Percentiles rank a stretch among this genome's conserved stretches.
phyloP scores from a whole-genome alignment of 2,329 filamentous ascomycete species.

The Fusarium oligoseptatum region DNA sequence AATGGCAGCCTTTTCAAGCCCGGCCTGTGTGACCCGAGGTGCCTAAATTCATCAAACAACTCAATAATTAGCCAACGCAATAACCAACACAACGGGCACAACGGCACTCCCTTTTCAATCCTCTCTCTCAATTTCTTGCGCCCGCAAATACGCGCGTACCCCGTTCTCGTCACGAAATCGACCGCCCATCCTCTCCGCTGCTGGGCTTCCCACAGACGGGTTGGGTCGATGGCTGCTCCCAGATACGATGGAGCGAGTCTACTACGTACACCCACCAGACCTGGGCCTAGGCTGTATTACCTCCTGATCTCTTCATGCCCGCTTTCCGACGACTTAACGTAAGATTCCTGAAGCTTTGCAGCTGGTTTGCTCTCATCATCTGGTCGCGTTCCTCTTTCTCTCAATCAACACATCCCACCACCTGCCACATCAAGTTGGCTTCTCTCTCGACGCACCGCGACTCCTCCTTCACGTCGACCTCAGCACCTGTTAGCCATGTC shows the following conservation, averaged over 20 bases:
- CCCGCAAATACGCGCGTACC: conserved; percentile 2
- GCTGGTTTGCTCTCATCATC: neutral
- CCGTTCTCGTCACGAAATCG: conserved; percentile 4
- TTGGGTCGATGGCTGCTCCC: neutral
- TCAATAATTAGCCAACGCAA: neutral
- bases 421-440: conserved; percentile 2
- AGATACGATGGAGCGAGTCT: conserved; percentile 11
- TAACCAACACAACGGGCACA: neutral
- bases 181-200: conserved; percentile 3
- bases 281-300: neutral
- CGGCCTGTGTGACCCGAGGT: conserved; percentile 3
- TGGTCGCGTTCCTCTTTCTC: neutral
- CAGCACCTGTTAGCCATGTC: conserved; percentile 13
- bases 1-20: neutral
- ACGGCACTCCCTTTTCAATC: neutral
- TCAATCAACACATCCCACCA: neutral
- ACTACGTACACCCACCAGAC: neutral
- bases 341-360: neutral
- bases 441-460: conserved; percentile 8
- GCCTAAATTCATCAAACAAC: neutral
- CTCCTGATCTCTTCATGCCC: conserved; percentile 4
- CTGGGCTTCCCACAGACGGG: neutral
- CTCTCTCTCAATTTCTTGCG: neutral
- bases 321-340: neutral
- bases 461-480: conserved; percentile 17